phyloP scores from a whole-genome alignment of 495 filamentous ascomycete genomes.

The Aspergillus leporis region DNA sequence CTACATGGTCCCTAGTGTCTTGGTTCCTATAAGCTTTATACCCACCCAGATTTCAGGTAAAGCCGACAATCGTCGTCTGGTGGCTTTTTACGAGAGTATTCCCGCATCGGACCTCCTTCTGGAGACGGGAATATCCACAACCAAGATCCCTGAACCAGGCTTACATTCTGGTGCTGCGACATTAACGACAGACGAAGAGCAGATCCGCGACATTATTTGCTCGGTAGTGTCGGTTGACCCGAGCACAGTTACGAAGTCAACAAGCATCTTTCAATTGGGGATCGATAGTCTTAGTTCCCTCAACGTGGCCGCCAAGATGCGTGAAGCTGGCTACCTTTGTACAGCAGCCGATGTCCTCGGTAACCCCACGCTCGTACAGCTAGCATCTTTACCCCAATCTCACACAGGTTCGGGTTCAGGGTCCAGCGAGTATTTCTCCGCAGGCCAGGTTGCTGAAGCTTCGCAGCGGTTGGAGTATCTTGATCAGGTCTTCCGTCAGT shows the following conservation, averaged over 20 bases:
- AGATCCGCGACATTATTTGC: constrained; percentile 1
- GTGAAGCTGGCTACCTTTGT: constrained; percentile 51
- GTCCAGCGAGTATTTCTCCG: no score
- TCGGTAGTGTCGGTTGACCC: background rate
- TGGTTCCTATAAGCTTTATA: constrained; percentile 27
- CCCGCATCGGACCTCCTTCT: constrained; percentile 9
- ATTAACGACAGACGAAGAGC: constrained; percentile 2
- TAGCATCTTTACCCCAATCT: constrained; percentile 27
- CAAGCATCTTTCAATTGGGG: constrained; percentile 37
- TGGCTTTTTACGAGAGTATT: constrained; percentile 19
- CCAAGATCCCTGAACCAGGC: background rate
- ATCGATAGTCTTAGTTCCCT: constrained; percentile 30
- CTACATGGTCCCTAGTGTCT: constrained; percentile 43
- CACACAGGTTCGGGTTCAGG: background rate
- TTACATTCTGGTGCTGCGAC: background rate
- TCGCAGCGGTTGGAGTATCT: constrained; percentile 2
- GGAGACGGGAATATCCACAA: background rate
- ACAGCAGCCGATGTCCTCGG: constrained; percentile 65
- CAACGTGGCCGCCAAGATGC: constrained; percentile 62
- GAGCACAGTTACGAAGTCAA: constrained; percentile 16
- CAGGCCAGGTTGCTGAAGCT: background rate
- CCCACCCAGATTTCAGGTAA: constrained; percentile 35
- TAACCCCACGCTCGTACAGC: constrained; percentile 55
- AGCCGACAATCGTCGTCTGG: constrained; percentile 33
- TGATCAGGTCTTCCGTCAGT: background rate